Base-by-base conservation (phyloP, 2,329 filamentous ascomycete species). In the Colletotrichum chrysophilum region DNA sequence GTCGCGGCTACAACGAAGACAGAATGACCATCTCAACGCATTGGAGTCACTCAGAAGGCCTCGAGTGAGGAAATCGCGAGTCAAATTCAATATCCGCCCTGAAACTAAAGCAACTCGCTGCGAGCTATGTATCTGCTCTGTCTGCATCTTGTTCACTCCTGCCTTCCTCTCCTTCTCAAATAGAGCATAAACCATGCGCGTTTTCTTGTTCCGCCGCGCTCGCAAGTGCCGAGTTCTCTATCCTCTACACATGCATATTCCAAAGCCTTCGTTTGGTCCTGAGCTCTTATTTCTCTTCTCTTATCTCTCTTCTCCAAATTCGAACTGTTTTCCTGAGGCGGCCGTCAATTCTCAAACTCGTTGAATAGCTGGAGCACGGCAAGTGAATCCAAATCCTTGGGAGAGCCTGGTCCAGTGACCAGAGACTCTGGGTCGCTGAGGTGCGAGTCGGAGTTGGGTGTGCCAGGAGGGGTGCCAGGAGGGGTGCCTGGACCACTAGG, bases 191-290 rank as follows among this genome's bases (percentile, higher is more conserved):
- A 21, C 18, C 18, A 52, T 52, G 43, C 43, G 43, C n/a, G 43
- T 52, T 52, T 6, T 52, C 43, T 0, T 21, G 43, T 21, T 52
- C 43, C 21, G 43, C 43, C n/a, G n/a, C n/a, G 43, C 10, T 52
- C 43, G n/a, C 43, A 13, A 21, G 43, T 52, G 43, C 43, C n/a
- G n/a, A 52, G 6, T 13, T 52, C 10, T 13, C 1, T 4, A 14
- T 24, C 0, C 12, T 21, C 1, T 4, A 52, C 43, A 52, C n/a
- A 28, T 28, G 28, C 10, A 21, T 21, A 12, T 13, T 0, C 43
- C 43, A 52, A 52, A 21, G 2, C 6, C 0, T 7, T 4, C 10
- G n/a, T 12, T 21, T 21, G n/a, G n/a, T 1, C 43, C 38, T 7
- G 12, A 21, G 0, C 43, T 52, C 43, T 52, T 13, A 0, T 13